Conservation (phyloP, 2,329 filamentous ascomycete genomes). For the Stagonosporopsis tanaceti region DNA sequence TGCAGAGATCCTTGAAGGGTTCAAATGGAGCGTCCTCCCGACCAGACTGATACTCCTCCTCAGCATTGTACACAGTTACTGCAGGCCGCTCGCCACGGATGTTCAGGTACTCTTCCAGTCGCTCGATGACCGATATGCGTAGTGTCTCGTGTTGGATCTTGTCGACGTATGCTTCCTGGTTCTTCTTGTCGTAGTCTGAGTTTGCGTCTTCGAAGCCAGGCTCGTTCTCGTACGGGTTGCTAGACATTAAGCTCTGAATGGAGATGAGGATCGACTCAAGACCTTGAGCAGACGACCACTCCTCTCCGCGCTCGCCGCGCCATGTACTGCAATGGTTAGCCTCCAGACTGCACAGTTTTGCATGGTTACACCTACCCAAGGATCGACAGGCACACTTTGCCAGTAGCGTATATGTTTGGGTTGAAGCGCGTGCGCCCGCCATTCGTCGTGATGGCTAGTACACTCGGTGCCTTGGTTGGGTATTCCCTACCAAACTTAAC, state of each 20-base stretch:
- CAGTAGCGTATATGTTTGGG: slow-evolving; percentile 91
- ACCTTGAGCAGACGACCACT: slow-evolving; percentile 96
- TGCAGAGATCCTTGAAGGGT: slow-evolving; percentile 89
- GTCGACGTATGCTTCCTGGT: slow-evolving; percentile 76
- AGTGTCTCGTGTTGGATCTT: slow-evolving; percentile 95
- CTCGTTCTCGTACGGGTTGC: slow-evolving; percentile 95
- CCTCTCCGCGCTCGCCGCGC: slow-evolving; percentile 86
- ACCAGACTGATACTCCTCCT: slow-evolving; percentile 56
- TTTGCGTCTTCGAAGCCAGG: slow-evolving; percentile 87
- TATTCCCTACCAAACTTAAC: slow-evolving; percentile 87
- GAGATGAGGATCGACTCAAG: slow-evolving; percentile 93
- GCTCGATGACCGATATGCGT: slow-evolving; percentile 83
- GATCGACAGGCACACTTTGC: slow-evolving; percentile 95
- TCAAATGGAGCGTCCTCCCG: slow-evolving; percentile 72
- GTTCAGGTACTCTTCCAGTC: slow-evolving; percentile 79
- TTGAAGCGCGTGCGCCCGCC: slow-evolving; percentile 90
- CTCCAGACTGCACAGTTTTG: not conserved
- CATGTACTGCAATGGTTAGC: slow-evolving; percentile 73
- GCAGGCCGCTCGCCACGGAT: slow-evolving; percentile 58
- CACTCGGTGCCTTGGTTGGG: slow-evolving; percentile 69
- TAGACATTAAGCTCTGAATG: slow-evolving; percentile 94
- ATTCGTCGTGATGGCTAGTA: slow-evolving; percentile 83
- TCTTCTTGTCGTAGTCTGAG: slow-evolving; percentile 71
- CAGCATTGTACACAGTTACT: slow-evolving; percentile 58
- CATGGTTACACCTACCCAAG: slow-evolving; percentile 68